These are phyloP conservation scores for Eucalyptus urophylla DNA, from an alignment of 345 rosid species.

Conservation along the genomic window DNA sequence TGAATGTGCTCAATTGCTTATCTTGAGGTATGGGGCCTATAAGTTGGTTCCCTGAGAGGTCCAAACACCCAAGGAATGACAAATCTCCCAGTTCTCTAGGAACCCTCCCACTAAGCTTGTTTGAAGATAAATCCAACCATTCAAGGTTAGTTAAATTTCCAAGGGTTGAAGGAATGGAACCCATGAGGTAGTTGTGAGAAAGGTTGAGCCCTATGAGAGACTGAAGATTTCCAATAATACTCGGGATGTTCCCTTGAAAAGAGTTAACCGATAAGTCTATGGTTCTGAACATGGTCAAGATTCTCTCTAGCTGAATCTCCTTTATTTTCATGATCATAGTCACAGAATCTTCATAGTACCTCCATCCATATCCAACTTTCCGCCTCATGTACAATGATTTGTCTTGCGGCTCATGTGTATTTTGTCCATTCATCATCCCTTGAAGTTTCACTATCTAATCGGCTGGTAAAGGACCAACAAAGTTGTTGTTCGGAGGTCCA, in stretches of 20 bases:
- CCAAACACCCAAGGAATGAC: neutral
- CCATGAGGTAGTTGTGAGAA: neutral
- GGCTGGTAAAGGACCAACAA: neutral
- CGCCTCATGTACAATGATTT: neutral
- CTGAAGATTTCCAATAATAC: neutral
- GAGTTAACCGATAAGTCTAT: neutral
- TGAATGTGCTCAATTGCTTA: neutral
- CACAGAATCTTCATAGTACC: neutral
- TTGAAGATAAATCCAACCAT: neutral
- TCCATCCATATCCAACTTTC: too few relatives aligned
- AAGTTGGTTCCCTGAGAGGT: neutral
- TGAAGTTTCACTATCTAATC: neutral
- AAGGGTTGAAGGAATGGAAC: neutral
- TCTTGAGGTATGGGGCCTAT: neutral
- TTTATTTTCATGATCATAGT: neutral
- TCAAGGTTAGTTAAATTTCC: neutral
- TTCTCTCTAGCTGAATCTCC: neutral
- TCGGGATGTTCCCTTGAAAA: neutral
- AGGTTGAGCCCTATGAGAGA: neutral
- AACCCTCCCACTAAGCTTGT: neutral
- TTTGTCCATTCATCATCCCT: neutral
- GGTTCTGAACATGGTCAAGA: neutral
- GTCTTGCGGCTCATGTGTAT: neutral
- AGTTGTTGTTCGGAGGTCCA: neutral
- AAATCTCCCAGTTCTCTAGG: neutral